phyloP scores from a whole-genome alignment of 306 rosid species.

The Pachyrhizus erosus region DNA sequence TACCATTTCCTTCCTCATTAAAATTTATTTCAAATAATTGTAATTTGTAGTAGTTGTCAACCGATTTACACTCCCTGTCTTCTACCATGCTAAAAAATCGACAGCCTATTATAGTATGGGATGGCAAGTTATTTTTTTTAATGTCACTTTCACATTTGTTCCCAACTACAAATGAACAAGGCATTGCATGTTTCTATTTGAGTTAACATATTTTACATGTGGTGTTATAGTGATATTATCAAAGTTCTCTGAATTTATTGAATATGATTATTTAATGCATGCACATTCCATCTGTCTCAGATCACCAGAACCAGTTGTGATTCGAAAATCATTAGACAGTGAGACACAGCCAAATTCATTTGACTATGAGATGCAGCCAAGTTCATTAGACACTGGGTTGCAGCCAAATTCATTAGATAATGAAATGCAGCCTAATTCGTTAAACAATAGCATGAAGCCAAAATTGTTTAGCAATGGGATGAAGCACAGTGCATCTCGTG shows the following conservation, averaged over 20 bases:
- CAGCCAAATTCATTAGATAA: conserved; percentile 47
- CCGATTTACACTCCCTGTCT: background rate
- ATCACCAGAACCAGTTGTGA: conserved; percentile 51
- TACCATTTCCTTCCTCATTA: background rate
- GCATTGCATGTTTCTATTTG: background rate
- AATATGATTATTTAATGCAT: background rate
- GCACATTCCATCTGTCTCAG: conserved; percentile 45
- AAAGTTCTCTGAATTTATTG: conserved; percentile 21
- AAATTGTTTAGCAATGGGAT: conserved; percentile 49
- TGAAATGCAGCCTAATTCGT: conserved; percentile 43
- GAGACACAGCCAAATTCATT: conserved; percentile 49
- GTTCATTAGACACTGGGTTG: background rate
- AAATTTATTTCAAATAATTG: background rate
- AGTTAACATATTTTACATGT: background rate
- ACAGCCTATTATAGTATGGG: background rate
- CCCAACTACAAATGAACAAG: background rate
- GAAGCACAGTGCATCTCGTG: conserved; percentile 61
- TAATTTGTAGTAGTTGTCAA: background rate
- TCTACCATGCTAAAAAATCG: background rate
- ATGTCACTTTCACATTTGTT: background rate
- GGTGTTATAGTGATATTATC: conserved; percentile 3
- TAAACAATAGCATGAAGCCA: conserved; percentile 31
- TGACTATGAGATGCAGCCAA: background rate
- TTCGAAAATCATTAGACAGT: conserved; percentile 39
- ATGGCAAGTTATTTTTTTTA: background rate